Evolutionary conservation across 192 early-diverging fungal species (phyloP), one percentile per base, ranked within the genome.

Genomic region (Entomortierella lignicola): DNA sequence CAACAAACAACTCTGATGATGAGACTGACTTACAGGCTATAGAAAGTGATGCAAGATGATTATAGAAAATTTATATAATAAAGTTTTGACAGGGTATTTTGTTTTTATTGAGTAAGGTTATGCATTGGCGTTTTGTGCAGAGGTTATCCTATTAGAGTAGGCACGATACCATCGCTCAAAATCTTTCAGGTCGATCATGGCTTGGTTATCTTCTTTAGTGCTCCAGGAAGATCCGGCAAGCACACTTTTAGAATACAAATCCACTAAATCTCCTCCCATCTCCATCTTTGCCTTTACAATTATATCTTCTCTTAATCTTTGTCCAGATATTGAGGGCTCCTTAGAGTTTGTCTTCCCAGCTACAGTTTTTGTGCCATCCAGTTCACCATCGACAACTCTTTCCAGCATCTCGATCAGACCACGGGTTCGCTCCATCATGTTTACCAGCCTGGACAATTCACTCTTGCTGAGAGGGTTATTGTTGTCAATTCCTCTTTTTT

Each of bases 181-280:
- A 51, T 79, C 75, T 27, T 64, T 53, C 0, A 70, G 50, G 23
- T 79, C 75, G 2, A 70, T 32, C 8, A 63, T 30, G 4, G 29
- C 17, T 31, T 50, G 44, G 8, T 47, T 27, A 61, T 69, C 57
- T 29, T 51, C 56, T 10, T 27, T 34, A 2, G 56, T 61, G 8
- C 25, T 55, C 67, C 75, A 65, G 5, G 63, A 65, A 10, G 62
- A 70, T 1, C 66, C 75, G 2, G 75, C 60, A 1, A 64, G 10
- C 0, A 42, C 37, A 37, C 75, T 63, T 15, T 20, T 55, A 0
- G 55, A 32, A 39, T 13, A 59, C 37, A 79, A 56, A 34, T 79
- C 75, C 2, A 70, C 42, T 29, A 79, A 31, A 42, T 79, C 75
- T 4, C 75, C 75, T 11, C 75, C 75, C 75, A 79, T 79, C 20